Evolutionary conservation across 306 rosid species (phyloP), one percentile per base, ranked within the genome.

Genomic region (Ceratonia siliqua): DNA sequence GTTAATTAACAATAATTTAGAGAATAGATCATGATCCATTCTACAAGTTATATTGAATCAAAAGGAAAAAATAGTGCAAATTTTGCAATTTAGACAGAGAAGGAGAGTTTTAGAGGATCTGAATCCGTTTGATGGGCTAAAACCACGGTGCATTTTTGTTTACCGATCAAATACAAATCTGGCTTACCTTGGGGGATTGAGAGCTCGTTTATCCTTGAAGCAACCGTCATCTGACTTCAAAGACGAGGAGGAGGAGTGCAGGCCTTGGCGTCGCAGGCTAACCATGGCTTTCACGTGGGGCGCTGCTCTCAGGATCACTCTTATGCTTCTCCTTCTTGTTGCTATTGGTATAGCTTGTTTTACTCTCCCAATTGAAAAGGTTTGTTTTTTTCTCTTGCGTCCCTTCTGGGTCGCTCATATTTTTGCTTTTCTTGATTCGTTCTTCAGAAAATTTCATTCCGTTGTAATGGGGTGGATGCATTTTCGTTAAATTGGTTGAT

Each of bases 341-440:
- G 93, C 93, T 8, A 84, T 87, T 6, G 49, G 87, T 43, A 1
- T 48, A 38, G 97, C 99, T 9, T 94, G 91, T 61, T 85, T 90
- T 55, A 87, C 97, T 58, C 95, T 94, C 52, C 99, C 99, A 12
- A 28, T 94, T 36, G 96, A 94, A 69, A 88, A 92, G 98, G 97
- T 91, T 55, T 27, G 3, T 0, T 68, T 70, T 81, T 83, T 62
- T 36, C 65, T 3, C 15, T 57, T 48, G 0, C 28, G 0, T 78
- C 15, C 11, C 24, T 64, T 67, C 41, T 61, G 70, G 68, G 15
- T 69, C 0, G 6, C 45, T 63, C 36, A 1, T 22, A 62, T 25
- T 50, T 33, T 74, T n/a, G n/a, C 12, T 30, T 17, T 55, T 24
- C 10, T 11, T 39, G 24, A 24, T 39, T 56, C 13, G 24, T 2